phyloP scores from a whole-genome alignment of 164 flowering plant species.

The Malania oleifera region DNA sequence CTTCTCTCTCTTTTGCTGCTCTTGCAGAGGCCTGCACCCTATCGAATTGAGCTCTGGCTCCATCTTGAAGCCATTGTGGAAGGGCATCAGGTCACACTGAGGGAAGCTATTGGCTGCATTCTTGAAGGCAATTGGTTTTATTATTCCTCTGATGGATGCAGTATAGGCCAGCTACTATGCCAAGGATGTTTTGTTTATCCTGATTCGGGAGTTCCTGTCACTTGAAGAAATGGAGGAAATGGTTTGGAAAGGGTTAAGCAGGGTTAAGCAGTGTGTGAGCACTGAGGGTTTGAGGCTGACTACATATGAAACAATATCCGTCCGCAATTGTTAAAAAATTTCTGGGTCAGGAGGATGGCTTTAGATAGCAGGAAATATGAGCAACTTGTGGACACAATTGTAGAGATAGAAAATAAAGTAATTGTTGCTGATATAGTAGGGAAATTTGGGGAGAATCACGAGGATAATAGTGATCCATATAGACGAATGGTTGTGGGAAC shows the following conservation, averaged over 20 bases:
- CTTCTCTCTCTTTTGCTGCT: constrained; percentile 92
- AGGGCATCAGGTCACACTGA: constrained; percentile 93
- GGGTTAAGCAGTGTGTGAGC: constrained; percentile 97
- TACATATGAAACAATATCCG: constrained; percentile 85
- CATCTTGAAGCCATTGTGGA: constrained; percentile 97
- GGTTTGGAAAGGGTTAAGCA: constrained; percentile 91
- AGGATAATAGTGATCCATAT: constrained; percentile 99
- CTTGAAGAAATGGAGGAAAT: constrained; percentile 99
- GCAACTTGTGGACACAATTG: constrained; percentile 96
- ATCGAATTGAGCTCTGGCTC: constrained; percentile 99
- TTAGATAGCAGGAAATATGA: constrained; percentile 86
- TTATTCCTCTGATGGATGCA: constrained; percentile 99
- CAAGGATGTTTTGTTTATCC: constrained; percentile 86
- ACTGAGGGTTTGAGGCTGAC: constrained; percentile 95
- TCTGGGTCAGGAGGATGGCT: constrained; percentile 99
- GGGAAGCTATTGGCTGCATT: constrained; percentile 99
- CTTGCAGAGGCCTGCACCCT: constrained; percentile 99
- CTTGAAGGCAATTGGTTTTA: constrained; percentile 93
- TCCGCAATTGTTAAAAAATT: constrained; percentile 82
- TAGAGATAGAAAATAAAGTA: constrained; percentile 93
- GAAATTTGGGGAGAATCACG: constrained; percentile 90
- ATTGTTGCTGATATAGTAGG: constrained; percentile 97
- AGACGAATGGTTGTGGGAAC: constrained; percentile 99
- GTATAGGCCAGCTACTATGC: constrained; percentile 94
- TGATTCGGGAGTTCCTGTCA: constrained; percentile 96